Conservation (phyloP, 2,329 filamentous ascomycete genomes). For the Leptographium radiaticola region DNA sequence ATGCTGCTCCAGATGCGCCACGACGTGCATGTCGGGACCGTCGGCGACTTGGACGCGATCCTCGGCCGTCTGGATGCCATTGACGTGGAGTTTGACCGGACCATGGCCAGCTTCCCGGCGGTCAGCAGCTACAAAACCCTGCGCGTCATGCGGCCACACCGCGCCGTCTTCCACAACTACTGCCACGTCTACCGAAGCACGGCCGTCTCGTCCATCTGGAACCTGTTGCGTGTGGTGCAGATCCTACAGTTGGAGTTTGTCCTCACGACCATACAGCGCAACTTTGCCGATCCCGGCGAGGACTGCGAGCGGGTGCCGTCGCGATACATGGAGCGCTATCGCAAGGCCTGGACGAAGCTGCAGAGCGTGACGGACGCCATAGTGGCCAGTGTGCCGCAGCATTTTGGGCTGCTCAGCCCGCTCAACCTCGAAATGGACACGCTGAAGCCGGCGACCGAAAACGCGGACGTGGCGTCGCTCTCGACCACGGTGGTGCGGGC, state of each 20-base stretch:
- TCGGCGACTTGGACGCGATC: slow-evolving; percentile 26
- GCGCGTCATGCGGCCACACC: slow-evolving; percentile 24
- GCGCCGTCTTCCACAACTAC: slow-evolving; percentile 25
- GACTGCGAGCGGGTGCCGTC: slow-evolving; percentile 12
- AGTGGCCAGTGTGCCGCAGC: slow-evolving; percentile 33
- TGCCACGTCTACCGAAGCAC: slow-evolving; percentile 34
- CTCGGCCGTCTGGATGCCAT: slow-evolving; percentile 25
- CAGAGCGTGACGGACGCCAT: slow-evolving; percentile 27
- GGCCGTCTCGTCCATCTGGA: slow-evolving; percentile 34
- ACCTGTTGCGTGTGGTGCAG: slow-evolving; percentile 30
- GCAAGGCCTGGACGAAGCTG: slow-evolving; percentile 25
- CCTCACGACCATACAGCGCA: slow-evolving; percentile 26
- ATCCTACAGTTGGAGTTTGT: slow-evolving; percentile 35
- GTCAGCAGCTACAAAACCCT: slow-evolving; percentile 29
- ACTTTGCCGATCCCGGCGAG: slow-evolving; percentile 14
- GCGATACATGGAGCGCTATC: slow-evolving; percentile 20
- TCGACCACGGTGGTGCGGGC: slow-evolving; percentile 10
- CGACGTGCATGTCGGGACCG: slow-evolving; percentile 25
- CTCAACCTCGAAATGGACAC: slow-evolving; percentile 20
- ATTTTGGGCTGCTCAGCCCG: slow-evolving; percentile 33
- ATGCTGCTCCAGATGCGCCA: slow-evolving; percentile 32
- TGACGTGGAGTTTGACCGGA: slow-evolving; percentile 28
- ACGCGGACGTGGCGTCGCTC: neutral
- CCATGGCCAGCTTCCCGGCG: slow-evolving; percentile 24
- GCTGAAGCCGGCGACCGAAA: slow-evolving; percentile 4